Evolutionary conservation across 768 basidiomycete species (phyloP).

Genomic region (Rubroboletus pulcherrimus): DNA sequence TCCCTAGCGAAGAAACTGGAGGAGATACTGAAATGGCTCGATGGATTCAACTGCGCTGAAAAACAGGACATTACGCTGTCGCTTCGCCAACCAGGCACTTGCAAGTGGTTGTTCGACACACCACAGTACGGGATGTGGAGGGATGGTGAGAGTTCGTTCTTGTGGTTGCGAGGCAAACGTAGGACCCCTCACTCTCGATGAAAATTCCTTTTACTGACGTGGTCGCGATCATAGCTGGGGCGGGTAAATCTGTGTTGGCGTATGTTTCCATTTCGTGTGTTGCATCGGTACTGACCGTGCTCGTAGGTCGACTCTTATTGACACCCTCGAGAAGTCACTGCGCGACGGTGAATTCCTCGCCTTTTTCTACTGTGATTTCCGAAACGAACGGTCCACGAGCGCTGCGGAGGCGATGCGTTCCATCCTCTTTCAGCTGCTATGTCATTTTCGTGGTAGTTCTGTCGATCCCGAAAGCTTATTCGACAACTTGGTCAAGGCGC

Average conservation of each 20-base stretch:
- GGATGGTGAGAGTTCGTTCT: neutral
- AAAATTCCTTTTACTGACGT: neutral
- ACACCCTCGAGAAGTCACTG: neutral
- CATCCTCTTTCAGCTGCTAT: neutral
- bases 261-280: neutral
- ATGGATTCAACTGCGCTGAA: neutral
- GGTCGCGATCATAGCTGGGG: neutral
- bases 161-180: neutral
- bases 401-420: neutral
- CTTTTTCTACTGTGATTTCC: neutral
- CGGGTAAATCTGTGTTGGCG: neutral
- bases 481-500: neutral
- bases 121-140: neutral
- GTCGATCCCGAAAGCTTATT: neutral
- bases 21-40: neutral
- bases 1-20: neutral
- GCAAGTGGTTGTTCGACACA: neutral
- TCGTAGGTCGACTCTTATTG: neutral
- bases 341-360: neutral
- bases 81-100: neutral
- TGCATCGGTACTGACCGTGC: neutral
- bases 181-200: too few relatives aligned
- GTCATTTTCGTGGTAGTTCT: neutral
- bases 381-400: too few relatives aligned
- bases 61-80: neutral